Conservation (phyloP, 2,329 filamentous ascomycete genomes). For the Cyclaneusma minus region DNA sequence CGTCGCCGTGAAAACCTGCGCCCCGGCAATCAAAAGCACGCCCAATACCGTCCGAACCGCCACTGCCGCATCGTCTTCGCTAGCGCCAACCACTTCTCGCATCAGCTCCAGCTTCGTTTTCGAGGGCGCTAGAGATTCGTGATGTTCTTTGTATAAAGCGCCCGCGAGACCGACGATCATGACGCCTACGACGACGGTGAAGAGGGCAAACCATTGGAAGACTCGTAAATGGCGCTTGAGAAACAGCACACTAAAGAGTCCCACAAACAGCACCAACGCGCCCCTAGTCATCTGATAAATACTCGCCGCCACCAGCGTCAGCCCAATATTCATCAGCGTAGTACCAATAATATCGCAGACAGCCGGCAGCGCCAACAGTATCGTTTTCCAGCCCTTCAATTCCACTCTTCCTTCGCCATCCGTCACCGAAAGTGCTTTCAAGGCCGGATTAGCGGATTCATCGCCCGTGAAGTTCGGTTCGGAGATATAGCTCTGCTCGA, state of each 20-base stretch:
- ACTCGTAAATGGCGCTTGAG: conserved; percentile 60
- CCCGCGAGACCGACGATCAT: conserved; percentile 82
- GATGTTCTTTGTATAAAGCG: conserved; percentile 57
- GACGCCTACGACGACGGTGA: conserved; percentile 78
- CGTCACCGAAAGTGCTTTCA: conserved; percentile 35
- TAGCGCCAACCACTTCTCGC: conserved; percentile 23
- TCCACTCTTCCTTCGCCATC: conserved; percentile 39
- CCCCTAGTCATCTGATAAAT: conserved; percentile 99
- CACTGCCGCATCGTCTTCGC: too few species aligned
- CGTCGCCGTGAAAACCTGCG: conserved; percentile 90
- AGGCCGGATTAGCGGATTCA: conserved; percentile 28
- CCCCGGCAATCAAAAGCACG: conserved; percentile 78
- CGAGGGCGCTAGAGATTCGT: conserved; percentile 24
- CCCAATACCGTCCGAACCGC: conserved; percentile 58
- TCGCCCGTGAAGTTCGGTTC: conserved; percentile 25
- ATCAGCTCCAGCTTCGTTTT: conserved; percentile 20
- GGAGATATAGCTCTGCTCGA: conserved; percentile 1
- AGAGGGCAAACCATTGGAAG: conserved; percentile 87
- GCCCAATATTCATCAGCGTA: conserved; percentile 90
- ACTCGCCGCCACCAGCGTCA: conserved; percentile 84
- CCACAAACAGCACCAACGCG: conserved; percentile 88
- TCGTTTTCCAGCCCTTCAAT: conserved; percentile 54
- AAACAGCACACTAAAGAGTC: conserved; percentile 87
- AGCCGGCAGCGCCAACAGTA: conserved; percentile 69
- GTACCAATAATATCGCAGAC: conserved; percentile 91